Evolutionary conservation across 495 filamentous ascomycete genomes (phyloP).

Genomic region (Talaromyces wortmannii): DNA sequence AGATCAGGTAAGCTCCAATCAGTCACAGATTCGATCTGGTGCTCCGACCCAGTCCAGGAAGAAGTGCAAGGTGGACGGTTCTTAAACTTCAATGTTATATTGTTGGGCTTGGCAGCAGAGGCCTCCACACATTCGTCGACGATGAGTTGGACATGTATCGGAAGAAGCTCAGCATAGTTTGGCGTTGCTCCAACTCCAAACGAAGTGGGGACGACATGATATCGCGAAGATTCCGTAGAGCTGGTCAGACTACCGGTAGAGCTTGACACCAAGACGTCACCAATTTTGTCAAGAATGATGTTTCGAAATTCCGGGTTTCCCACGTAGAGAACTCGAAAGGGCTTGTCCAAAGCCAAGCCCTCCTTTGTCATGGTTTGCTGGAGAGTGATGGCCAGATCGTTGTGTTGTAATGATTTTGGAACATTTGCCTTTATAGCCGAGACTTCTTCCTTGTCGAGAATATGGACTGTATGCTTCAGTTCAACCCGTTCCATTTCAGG

Average conservation of each 20-base stretch:
- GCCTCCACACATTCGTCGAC: constrained; percentile 66
- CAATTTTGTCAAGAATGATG: constrained; percentile 70
- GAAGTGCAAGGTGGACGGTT: constrained; percentile 41
- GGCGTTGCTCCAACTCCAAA: constrained; percentile 52
- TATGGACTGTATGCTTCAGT: constrained; percentile 56
- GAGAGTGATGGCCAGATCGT: constrained; percentile 46
- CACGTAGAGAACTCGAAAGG: constrained; percentile 64
- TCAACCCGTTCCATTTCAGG: constrained; percentile 47
- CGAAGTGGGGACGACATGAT: constrained; percentile 69
- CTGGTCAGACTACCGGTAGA: constrained; percentile 32
- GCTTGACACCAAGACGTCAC: constrained; percentile 52
- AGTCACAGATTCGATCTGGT: constrained; percentile 32
- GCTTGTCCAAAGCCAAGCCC: constrained; percentile 54
- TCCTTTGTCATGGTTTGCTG: constrained; percentile 67
- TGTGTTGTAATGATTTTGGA: constrained; percentile 16
- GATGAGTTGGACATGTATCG: constrained; percentile 68
- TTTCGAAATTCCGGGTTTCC: constrained; percentile 56
- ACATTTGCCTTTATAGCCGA: constrained; percentile 37
- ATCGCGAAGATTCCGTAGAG: constrained; percentile 51
- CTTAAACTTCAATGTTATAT: constrained; percentile 52
- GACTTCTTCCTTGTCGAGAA: constrained; percentile 47
- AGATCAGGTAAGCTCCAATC: constrained; percentile 66
- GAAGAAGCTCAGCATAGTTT: constrained; percentile 62
- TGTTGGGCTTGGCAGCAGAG: constrained; percentile 30
- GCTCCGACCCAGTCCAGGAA: constrained; percentile 38